Percentiles rank a stretch among this genome's conserved stretches.
These are phyloP conservation scores for Lepiota subincarnata DNA, from an alignment of 768 basidiomycete species.

Conservation along the genomic window DNA sequence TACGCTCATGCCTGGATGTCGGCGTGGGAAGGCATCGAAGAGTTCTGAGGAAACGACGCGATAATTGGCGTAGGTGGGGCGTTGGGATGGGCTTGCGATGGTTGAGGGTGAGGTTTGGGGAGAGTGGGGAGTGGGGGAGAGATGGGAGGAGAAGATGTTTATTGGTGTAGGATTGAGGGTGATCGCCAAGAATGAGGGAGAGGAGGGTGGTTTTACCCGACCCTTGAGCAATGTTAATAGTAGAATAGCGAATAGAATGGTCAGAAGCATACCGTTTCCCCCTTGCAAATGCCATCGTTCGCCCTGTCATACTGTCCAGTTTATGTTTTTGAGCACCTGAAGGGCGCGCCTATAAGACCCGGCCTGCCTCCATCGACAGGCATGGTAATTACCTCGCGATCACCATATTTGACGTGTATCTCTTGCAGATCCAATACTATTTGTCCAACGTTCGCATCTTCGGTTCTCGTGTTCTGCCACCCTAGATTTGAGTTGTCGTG, in stretches of 20 bases:
- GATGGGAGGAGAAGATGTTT: constrained; percentile 31
- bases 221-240: constrained; percentile 40
- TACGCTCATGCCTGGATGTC: constrained; percentile 55
- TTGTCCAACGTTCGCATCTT: too few relatives aligned
- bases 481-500: too few relatives aligned
- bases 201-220: too few relatives aligned
- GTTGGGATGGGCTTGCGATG: constrained; percentile 69
- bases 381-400: constrained; percentile 44
- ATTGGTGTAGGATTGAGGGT: too few relatives aligned
- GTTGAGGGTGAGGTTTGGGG: constrained; percentile 55
- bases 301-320: constrained; percentile 79
- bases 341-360: not conserved
- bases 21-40: constrained; percentile 83
- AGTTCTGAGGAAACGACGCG: constrained; percentile 88
- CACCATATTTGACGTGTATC: constrained; percentile 67
- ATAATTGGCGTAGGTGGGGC: constrained; percentile 56
- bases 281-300: too few relatives aligned
- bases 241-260: not conserved
- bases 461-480: too few relatives aligned
- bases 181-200: too few relatives aligned
- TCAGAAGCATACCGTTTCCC: constrained; percentile 59
- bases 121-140: constrained; percentile 30
- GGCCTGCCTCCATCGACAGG: not conserved
- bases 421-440: too few relatives aligned
- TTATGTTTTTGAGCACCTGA: constrained; percentile 74